A percentile compares a stretch with the other conserved stretches of the same genome.
Evolutionary conservation across 306 rosid genomes (phyloP).

Genomic region (Dalbergia oliveri): DNA sequence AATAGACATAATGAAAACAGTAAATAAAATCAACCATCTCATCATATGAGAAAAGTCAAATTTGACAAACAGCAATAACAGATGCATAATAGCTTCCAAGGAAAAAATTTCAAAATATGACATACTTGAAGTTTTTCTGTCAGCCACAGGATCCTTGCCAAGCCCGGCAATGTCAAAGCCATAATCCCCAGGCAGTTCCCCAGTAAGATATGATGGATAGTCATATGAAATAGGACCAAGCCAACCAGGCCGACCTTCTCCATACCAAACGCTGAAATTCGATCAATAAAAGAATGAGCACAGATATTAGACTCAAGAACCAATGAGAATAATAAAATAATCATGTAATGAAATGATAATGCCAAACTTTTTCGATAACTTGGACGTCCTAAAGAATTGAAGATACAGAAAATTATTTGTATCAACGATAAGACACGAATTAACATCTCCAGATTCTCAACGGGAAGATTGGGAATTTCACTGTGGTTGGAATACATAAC

Average conservation of each 20-base stretch:
- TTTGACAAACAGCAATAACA: slow-evolving; percentile 38
- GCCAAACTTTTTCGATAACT: too few relatives aligned
- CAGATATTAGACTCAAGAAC: slow-evolving; percentile 14
- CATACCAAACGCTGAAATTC: slow-evolving; percentile 83
- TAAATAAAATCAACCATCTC: slow-evolving; percentile 25
- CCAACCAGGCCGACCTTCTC: slow-evolving; percentile 89
- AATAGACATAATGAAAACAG: slow-evolving; percentile 16
- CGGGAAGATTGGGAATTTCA: slow-evolving; percentile 16
- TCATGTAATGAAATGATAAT: too few relatives aligned
- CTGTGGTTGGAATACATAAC: not conserved
- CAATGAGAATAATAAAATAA: not conserved
- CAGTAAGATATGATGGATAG: slow-evolving; percentile 82
- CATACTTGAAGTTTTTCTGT: slow-evolving; percentile 84
- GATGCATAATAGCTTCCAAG: slow-evolving; percentile 6
- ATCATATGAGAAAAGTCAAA: slow-evolving; percentile 8
- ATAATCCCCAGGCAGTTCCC: slow-evolving; percentile 92
- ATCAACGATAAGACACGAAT: not conserved
- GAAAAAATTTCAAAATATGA: slow-evolving; percentile 25
- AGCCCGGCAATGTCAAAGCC: slow-evolving; percentile 88
- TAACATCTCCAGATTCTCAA: slow-evolving; percentile 21
- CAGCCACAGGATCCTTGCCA: slow-evolving; percentile 76
- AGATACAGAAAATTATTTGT: not conserved
- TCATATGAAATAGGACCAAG: slow-evolving; percentile 91
- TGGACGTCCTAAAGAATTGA: not conserved
- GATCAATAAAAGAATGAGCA: slow-evolving; percentile 13